Percentiles rank a stretch among this genome's conserved stretches.
Evolutionary conservation across 768 basidiomycete genomes (phyloP).

Genomic region (Tylopilus subfusipes): DNA sequence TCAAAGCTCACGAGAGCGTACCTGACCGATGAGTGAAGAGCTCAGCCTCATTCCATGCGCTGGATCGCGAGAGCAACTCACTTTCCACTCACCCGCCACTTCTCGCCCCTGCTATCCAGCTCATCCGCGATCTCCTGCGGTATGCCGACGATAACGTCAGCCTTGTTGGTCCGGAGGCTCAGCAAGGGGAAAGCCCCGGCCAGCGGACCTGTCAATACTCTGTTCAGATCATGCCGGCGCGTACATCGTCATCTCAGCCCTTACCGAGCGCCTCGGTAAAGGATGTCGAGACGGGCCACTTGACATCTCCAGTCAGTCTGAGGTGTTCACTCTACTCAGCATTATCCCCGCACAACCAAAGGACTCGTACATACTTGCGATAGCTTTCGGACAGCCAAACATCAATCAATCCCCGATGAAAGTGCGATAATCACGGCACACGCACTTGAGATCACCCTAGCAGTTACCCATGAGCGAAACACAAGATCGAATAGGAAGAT

Average conservation of each 20-base stretch:
- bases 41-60: neutral
- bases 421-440: constrained; percentile 9
- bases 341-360: neutral
- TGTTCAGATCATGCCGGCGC: neutral
- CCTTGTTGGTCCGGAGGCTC: constrained; percentile 91
- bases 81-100: constrained; percentile 82
- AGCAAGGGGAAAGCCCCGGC: constrained; percentile 76
- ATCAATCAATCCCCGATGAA: neutral
- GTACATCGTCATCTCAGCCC: constrained; percentile 7
- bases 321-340: constrained; percentile 1
- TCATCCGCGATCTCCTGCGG: constrained; percentile 58
- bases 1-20: constrained; percentile 33
- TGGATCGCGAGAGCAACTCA: constrained; percentile 29
- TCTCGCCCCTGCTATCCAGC: constrained; percentile 60
- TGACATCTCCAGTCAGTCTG: constrained; percentile 84
- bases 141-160: constrained; percentile 89
- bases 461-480: constrained; percentile 18
- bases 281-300: constrained; percentile 80
- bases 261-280: constrained; percentile 71
- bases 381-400: constrained; percentile 45
- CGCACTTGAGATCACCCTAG: constrained; percentile 89
- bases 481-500: neutral
- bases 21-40: constrained; percentile 7
- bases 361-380: constrained; percentile 61
- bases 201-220: constrained; percentile 55